Evolutionary conservation across 768 basidiomycete species (phyloP), one percentile per base, ranked within the genome.

Genomic region (Hemileccinum rubropunctum): DNA sequence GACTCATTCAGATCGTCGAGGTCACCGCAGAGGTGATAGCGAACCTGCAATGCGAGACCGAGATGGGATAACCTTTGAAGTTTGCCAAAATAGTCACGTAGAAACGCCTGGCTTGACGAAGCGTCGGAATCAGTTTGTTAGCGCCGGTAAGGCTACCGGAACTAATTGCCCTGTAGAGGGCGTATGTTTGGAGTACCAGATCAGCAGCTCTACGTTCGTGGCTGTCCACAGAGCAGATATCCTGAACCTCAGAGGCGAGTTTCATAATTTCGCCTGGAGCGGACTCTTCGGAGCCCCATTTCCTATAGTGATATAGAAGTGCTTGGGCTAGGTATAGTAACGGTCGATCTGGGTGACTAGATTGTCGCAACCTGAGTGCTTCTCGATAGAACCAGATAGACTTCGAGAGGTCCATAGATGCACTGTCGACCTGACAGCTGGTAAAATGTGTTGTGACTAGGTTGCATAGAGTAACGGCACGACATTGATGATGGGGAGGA

Each of bases 1-100:
- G 63, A 59, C 40, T 58, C 53, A 13, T 63, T 47, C 12, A 66
- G 46, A 36, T 58, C 53, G 20, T 6, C 21, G 11, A 15, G 7
- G 17, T 39, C 6, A 5, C 34, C n/a, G 2, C 3, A 13, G 12
- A 40, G 18, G n/a, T 45, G 32, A 15, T 48, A 57, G 1, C 45
- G 45, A 11, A 27, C 11, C 42, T 20, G 34, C 26, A 62, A 51
- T 17, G 50, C 47, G n/a, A 45, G 35, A 8, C 38, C 53, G 13
- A 65, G 61, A 44, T 54, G 62, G 44, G 13, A 45, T 2, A 58
- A 23, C n/a, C 26, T 33, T 17, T 8, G 17, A 11, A 35, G 20
- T 34, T 35, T 49, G 27, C 50, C 36, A 9, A 54, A 32, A 33
- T 61, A 59, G 13, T 36, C 34, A 0, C 33, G 21, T 4, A 42